Evolutionary conservation across 176 grass and related monocot genomes (phyloP), one percentile per base, ranked within the genome.

Genomic region (Raddia guianensis): DNA sequence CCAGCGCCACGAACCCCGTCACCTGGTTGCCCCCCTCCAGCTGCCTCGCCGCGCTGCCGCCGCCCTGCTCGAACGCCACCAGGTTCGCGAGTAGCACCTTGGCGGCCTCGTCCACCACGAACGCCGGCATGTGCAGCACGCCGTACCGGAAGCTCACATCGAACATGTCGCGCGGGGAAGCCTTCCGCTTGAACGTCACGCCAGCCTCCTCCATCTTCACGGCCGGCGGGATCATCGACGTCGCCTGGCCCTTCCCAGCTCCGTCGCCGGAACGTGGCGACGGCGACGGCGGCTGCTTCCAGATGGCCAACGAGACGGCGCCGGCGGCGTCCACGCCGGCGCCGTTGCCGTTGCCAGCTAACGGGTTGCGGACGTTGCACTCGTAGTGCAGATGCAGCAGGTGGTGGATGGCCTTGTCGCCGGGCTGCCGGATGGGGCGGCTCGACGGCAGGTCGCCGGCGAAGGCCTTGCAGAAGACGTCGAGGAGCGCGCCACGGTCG

Each of bases 311-410:
- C 27, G 80, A 86, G 63, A 63, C 67, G 46, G 69, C 67, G 46
- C 1, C 27, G 76, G 5, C 12, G 54, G 13, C 52, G 4, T 76
- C 64, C 53, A 7, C 32, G 5, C 32, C 50, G 35, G 43, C 44
- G 1, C 50, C n/a, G 61, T 15, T 89, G 77, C 77, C 58, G 48
- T 2, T n/a, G 9, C 80, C 80, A 16, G 57, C 16, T 34, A 52
- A 15, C 15, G 61, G 74, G 80, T 53, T 86, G 49, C 84, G 84
- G 33, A 89, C 81, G 76, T 88, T 88, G 82, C 87, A 85, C 80
- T 90, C 80, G 63, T 86, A 86, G 74, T 86, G 84, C 48, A 90
- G 70, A 70, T 90, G 88, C 74, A 90, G 74, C 47, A 87, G 74
- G 54, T 90, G 88, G 73, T 79, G 69, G 69, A 90, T 87, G 2